Percentiles rank a stretch among this genome's conserved stretches.
These are phyloP conservation scores for Cyphellophora attinorum DNA, from an alignment of 2,329 filamentous ascomycete genomes.

Conservation along the genomic window DNA sequence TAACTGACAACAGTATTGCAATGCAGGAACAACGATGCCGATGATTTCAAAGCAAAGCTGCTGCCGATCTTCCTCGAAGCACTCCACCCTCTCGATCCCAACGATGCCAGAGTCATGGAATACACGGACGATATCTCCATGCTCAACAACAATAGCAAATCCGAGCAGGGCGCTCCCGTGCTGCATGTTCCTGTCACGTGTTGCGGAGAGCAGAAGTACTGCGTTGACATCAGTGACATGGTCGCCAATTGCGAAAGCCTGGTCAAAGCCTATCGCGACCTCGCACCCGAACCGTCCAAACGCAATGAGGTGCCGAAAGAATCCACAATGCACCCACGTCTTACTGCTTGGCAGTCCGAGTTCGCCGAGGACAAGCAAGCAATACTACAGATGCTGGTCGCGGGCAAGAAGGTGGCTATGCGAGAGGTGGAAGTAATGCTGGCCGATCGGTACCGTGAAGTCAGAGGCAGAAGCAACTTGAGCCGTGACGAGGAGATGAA, in stretches of 20 bases:
- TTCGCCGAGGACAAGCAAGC: conserved; percentile 10
- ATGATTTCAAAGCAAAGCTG: too few species aligned
- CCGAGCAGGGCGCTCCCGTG: conserved; percentile 6
- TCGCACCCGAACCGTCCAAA: too few species aligned
- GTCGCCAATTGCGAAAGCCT: conserved; percentile 9
- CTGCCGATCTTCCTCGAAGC: not conserved
- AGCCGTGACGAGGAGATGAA: conserved; percentile 9
- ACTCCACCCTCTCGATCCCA: not conserved
- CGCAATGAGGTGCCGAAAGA: too few species aligned
- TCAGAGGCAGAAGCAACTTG: conserved; percentile 3
- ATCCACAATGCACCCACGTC: too few species aligned
- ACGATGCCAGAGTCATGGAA: not conserved
- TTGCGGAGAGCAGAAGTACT: not conserved
- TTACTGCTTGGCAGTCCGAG: conserved; percentile 3
- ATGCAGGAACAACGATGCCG: too few species aligned
- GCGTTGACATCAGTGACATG: conserved; percentile 3
- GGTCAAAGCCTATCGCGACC: conserved; percentile 1
- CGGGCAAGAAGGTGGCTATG: conserved; percentile 7
- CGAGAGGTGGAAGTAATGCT: conserved; percentile 8
- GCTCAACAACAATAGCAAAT: conserved; percentile 9
- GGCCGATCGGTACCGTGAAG: conserved; percentile 9
- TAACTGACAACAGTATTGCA: too few species aligned
- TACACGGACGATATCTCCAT: conserved; percentile 7
- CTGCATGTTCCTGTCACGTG: conserved; percentile 6
- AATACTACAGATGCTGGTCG: conserved; percentile 6